Conservation (phyloP, 768 basidiomycete species). For the Suillus tomentosus region DNA sequence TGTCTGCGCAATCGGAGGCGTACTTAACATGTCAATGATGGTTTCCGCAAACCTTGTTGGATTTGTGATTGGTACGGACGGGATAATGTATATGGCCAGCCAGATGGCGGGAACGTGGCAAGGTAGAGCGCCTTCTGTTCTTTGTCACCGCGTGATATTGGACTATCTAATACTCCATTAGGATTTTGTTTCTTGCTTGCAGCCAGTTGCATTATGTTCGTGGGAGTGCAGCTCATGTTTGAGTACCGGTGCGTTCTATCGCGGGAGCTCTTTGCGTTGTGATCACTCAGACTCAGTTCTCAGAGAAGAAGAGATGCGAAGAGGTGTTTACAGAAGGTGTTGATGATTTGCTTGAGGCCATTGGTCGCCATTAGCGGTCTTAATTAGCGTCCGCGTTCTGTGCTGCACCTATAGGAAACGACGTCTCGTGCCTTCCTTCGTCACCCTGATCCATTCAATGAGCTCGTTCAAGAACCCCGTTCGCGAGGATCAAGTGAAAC, state of each 20-base stretch:
- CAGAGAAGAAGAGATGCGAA: slow-evolving; percentile 75
- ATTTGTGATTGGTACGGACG: slow-evolving; percentile 89
- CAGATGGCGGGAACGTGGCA: slow-evolving; percentile 64
- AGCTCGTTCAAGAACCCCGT: neutral
- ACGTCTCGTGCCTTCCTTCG: neutral
- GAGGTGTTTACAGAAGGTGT: slow-evolving; percentile 57
- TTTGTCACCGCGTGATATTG: slow-evolving; percentile 11
- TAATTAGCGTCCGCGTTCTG: neutral
- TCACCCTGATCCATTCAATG: neutral
- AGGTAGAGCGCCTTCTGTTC: slow-evolving; percentile 44
- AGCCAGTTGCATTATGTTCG: slow-evolving; percentile 68
- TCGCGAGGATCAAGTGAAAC: neutral
- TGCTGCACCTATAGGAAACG: neutral
- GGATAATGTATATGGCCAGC: slow-evolving; percentile 62
- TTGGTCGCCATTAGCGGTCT: neutral
- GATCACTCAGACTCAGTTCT: slow-evolving; percentile 14
- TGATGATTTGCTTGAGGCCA: slow-evolving; percentile 21
- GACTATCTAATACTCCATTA: slow-evolving; percentile 27
- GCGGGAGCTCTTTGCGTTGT: slow-evolving; percentile 2
- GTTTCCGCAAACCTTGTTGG: slow-evolving; percentile 92
- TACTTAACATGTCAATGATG: slow-evolving; percentile 86
- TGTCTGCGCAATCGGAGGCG: slow-evolving; percentile 77
- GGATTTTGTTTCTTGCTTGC: slow-evolving; percentile 66
- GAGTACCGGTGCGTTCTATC: slow-evolving; percentile 75
- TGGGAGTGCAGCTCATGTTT: slow-evolving; percentile 91